These are phyloP conservation scores for Gloeostereum incarnatum DNA, from an alignment of 768 basidiomycete species.

Conservation along the genomic window DNA sequence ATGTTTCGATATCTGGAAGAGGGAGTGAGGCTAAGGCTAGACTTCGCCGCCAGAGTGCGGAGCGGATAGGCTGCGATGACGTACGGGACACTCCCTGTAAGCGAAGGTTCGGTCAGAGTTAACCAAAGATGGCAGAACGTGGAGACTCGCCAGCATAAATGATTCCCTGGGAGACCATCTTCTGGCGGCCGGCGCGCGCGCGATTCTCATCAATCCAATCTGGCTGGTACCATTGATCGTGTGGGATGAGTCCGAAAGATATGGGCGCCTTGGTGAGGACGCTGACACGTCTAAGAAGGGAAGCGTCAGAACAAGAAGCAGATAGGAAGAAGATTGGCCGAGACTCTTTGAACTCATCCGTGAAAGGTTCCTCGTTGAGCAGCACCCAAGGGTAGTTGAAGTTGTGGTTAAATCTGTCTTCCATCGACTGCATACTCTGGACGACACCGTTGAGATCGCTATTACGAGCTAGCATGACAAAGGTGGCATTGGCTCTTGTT, in stretches of 20 bases:
- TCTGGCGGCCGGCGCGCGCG: constrained; percentile 47
- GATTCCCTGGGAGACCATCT: constrained; percentile 54
- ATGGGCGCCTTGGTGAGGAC: constrained; percentile 50
- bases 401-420: constrained; percentile 77
- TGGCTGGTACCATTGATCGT: constrained; percentile 75
- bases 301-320: neutral
- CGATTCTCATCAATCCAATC: constrained; percentile 69
- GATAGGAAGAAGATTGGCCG: constrained; percentile 8
- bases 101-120: constrained; percentile 5
- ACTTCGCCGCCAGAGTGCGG: no score
- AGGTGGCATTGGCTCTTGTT: constrained; percentile 65
- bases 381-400: constrained; percentile 78
- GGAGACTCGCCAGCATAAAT: constrained; percentile 44
- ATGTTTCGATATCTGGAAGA: constrained; percentile 74
- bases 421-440: constrained; percentile 56
- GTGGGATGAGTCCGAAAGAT: constrained; percentile 63
- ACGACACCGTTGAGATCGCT: constrained; percentile 41
- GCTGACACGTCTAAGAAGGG: constrained; percentile 31
- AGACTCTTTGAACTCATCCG: constrained; percentile 61
- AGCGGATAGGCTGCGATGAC: no score
- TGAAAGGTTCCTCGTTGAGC: constrained; percentile 75
- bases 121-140: constrained; percentile 1
- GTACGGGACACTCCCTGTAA: constrained; percentile 63
- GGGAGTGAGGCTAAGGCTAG: neutral
- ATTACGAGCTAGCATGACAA: constrained; percentile 65